A percentile compares a stretch with the other conserved stretches of the same genome.
phyloP scores from a whole-genome alignment of 805 yeast species.

The Hanseniaspora opuntiae region DNA sequence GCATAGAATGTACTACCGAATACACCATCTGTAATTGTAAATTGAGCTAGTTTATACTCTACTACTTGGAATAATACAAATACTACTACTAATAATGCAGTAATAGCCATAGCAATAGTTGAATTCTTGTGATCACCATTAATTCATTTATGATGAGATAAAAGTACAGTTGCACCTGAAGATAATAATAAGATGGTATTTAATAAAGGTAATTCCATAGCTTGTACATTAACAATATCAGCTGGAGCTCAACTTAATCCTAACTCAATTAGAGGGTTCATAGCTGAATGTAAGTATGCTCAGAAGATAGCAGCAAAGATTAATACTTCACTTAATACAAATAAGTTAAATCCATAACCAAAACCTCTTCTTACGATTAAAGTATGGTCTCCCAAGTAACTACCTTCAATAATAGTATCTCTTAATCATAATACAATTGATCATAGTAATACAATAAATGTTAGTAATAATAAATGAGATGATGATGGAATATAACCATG shows the following conservation, averaged over 20 bases:
- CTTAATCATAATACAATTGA: conserved; percentile 19
- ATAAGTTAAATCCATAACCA: conserved; percentile 16
- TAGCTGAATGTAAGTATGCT: conserved; percentile 21
- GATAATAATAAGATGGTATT: conserved; percentile 22
- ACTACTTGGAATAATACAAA: conserved; percentile 21
- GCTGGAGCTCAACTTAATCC: conserved; percentile 20
- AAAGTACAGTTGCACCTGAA: conserved; percentile 21
- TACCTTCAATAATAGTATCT: conserved; percentile 20
- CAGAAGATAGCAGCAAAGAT: conserved; percentile 18
- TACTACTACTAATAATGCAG: conserved; percentile 19
- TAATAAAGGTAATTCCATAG: conserved; percentile 22
- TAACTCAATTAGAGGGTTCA: conserved; percentile 20
- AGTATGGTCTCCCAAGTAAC: conserved; percentile 21
- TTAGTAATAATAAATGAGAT: conserved; percentile 14
- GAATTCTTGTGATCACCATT: conserved; percentile 16
- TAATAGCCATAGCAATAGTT: conserved; percentile 16
- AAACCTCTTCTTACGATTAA: conserved; percentile 19
- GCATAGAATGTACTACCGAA: conserved; percentile 20
- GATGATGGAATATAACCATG: conserved; percentile 18
- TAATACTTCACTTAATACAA: conserved; percentile 18
- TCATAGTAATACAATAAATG: conserved; percentile 15
- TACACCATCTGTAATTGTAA: conserved; percentile 21
- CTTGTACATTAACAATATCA: conserved; percentile 17
- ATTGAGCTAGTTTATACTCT: conserved; percentile 20
- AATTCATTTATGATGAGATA: conserved; percentile 20